Percentiles rank a stretch among this genome's conserved stretches.
phyloP scores from a whole-genome alignment of 306 rosid species.

The Cicer arietinum region DNA sequence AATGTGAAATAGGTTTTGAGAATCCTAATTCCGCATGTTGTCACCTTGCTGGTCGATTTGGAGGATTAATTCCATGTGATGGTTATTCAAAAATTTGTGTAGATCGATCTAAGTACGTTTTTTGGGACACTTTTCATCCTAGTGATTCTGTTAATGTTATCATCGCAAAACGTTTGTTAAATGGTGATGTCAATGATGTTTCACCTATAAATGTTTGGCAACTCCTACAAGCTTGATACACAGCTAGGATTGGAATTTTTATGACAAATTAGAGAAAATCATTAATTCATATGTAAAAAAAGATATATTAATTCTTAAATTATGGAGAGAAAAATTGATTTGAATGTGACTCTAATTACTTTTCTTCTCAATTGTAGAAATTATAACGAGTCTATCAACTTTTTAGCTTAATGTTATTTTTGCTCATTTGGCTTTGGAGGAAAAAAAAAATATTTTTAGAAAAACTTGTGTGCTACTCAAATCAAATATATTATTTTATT shows the following conservation, averaged over 20 bases:
- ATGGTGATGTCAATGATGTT: constrained; percentile 54
- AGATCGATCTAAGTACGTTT: constrained; percentile 67
- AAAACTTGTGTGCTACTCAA: too few species aligned
- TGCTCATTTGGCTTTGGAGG: too few species aligned
- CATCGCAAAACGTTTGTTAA: constrained; percentile 55
- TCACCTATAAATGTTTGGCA: constrained; percentile 62
- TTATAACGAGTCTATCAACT: too few species aligned
- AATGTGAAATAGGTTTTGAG: constrained; percentile 60
- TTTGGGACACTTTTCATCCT: constrained; percentile 80
- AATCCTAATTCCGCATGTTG: constrained; percentile 66
- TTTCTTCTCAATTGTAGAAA: too few species aligned
- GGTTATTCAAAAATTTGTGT: constrained; percentile 59
- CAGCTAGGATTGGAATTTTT: neutral
- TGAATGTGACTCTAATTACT: too few species aligned
- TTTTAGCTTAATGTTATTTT: too few species aligned
- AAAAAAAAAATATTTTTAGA: too few species aligned
- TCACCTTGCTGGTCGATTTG: constrained; percentile 59
- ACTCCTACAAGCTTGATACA: constrained; percentile 50
- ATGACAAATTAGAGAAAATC: too few species aligned
- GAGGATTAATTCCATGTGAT: constrained; percentile 69
- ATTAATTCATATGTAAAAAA: too few species aligned
- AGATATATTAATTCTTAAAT: too few species aligned
- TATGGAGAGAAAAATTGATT: too few species aligned
- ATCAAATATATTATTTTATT: too few species aligned
- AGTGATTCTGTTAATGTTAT: constrained; percentile 64